phyloP scores from a whole-genome alignment of 2,329 filamentous ascomycete species.

The Calonectria hongkongensis region DNA sequence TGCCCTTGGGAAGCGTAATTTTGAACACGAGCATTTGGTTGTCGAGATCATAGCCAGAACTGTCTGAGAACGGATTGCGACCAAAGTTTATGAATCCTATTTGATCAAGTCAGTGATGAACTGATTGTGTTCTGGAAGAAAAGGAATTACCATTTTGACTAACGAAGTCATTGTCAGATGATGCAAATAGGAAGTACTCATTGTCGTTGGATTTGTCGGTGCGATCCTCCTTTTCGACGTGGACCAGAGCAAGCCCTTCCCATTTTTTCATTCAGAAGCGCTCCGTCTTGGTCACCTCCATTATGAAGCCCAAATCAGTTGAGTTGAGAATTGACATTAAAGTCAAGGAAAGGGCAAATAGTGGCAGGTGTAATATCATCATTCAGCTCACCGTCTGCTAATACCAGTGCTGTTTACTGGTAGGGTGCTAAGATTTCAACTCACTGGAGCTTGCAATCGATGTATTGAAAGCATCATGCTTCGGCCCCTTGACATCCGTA shows the following conservation, averaged over 20 bases:
- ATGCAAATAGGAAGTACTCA: slow-evolving; percentile 80
- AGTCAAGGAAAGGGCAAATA: slow-evolving; percentile 81
- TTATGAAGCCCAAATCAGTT: slow-evolving; percentile 81
- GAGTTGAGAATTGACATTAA: slow-evolving; percentile 79
- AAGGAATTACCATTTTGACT: slow-evolving; percentile 76
- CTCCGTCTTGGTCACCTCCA: slow-evolving; percentile 75
- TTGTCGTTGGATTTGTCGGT: slow-evolving; percentile 62
- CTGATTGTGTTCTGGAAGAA: slow-evolving; percentile 38
- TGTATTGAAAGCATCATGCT: slow-evolving; percentile 59
- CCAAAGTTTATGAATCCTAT: slow-evolving; percentile 74
- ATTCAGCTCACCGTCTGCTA: slow-evolving; percentile 70
- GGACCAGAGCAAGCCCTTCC: slow-evolving; percentile 80
- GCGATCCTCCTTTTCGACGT: slow-evolving; percentile 65
- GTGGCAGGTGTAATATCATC: slow-evolving; percentile 72
- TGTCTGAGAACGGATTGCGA: slow-evolving; percentile 72
- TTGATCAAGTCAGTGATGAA: slow-evolving; percentile 5
- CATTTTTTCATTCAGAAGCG: slow-evolving; percentile 86
- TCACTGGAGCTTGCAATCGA: slow-evolving; percentile 50
- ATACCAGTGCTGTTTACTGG: not conserved
- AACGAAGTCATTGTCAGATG: slow-evolving; percentile 85
- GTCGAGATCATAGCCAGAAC: slow-evolving; percentile 74
- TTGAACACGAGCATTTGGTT: slow-evolving; percentile 80
- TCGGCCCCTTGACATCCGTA: slow-evolving; percentile 75
- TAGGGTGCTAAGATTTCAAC: not conserved
- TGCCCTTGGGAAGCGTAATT: slow-evolving; percentile 63